A percentile compares a stretch with the other conserved stretches of the same genome.
Conservation (phyloP, 495 filamentous ascomycete species). For the Chlorociboria aeruginascens region DNA sequence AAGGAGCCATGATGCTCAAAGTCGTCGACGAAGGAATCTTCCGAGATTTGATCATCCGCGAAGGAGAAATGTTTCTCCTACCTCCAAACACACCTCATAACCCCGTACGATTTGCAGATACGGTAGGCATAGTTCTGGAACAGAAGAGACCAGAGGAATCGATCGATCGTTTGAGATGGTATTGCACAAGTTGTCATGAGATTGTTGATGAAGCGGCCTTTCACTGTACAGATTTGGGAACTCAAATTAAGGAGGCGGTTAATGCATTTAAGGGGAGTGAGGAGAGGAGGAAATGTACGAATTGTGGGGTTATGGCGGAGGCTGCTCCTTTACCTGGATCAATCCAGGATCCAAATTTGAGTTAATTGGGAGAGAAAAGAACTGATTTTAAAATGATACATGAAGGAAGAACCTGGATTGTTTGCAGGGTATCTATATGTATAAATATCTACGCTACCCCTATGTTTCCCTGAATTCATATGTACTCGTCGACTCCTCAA, state of each 20-base stretch:
- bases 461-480: conserved; percentile 53
- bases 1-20: conserved; percentile 85
- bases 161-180: conserved; percentile 83
- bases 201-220: conserved; percentile 81
- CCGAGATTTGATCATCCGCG: conserved; percentile 75
- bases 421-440: conserved; percentile 8
- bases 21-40: conserved; percentile 61
- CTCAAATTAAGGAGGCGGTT: conserved; percentile 91
- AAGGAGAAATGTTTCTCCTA: conserved; percentile 91
- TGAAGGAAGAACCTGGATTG: background rate
- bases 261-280: conserved; percentile 64
- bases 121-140: conserved; percentile 79
- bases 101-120: conserved; percentile 51
- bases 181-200: conserved; percentile 57
- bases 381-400: background rate
- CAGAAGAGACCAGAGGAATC: conserved; percentile 59
- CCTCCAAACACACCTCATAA: conserved; percentile 85
- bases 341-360: conserved; percentile 39
- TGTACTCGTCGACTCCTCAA: conserved; percentile 50
- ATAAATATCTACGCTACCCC: conserved; percentile 6
- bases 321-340: conserved; percentile 35
- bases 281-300: conserved; percentile 61
- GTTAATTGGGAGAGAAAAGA: conserved; percentile 14
- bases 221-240: conserved; percentile 86
- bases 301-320: conserved; percentile 63